Evolutionary conservation across 2,329 filamentous ascomycete species (phyloP), one percentile per base, ranked within the genome.

Genomic region (Diaporthe capsici): DNA sequence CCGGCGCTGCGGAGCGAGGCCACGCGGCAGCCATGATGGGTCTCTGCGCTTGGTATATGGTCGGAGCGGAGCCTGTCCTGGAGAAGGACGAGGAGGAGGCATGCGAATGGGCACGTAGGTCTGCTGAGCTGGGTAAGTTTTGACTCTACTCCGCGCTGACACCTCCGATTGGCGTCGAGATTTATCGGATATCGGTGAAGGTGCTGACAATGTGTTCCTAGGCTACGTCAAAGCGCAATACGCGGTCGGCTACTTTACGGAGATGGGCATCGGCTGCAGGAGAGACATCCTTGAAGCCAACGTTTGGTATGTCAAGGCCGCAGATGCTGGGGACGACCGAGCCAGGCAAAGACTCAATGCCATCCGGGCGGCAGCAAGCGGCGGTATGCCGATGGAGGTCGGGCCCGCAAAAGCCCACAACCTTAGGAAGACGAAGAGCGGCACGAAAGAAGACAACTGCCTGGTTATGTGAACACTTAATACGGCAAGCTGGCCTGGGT

Each of bases 11-110:
- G 3, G 94, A 98, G 81, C 89, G 90, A 61, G 95, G 95, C 1
- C 94, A 98, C 81, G 89, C 95, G 0, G 90, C 92, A 65, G 96
- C 95, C 65, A 98, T 98, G 95, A 98, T 99, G 96, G 96, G 96
- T 6, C 88, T 99, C 12, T 99, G 97, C 84, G 97, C 97, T 15
- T 99, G 97, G 97, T 99, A 98, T 84, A 94, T 98, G 89, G 94
- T 98, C 55, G 97, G 97, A 15, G 97, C 97, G 2, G 94, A 96
- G 79, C 95, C 96, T 0, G 92, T 98, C 20, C 86, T 99, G 31
- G 96, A 98, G 76, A 98, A 97, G 85, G 96, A 99, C 80, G 96
- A 98, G 83, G 93, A 94, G 79, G 97, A 99, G 84, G 97, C 97
- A 13, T 98, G 97, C 81, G 96, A 98, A 83, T 99, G 97, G 97